These are phyloP conservation scores for Neonectria neomacrospora DNA, from an alignment of 2,329 filamentous ascomycete species.

Conservation along the genomic window DNA sequence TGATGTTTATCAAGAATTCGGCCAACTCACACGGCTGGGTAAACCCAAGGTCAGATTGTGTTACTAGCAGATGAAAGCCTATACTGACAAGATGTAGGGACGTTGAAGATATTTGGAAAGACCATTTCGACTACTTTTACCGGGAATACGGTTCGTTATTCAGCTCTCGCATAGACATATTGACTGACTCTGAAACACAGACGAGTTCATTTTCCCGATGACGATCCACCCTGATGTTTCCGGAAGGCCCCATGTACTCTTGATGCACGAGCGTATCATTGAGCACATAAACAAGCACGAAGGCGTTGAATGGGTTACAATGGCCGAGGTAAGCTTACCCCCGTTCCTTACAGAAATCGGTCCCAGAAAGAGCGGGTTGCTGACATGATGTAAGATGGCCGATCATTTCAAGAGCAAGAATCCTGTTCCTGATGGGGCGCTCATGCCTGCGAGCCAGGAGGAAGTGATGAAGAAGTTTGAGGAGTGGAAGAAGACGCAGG, in stretches of 20 bases:
- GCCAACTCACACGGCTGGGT: constrained; percentile 71
- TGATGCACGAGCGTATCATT: constrained; percentile 76
- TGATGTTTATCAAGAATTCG: constrained; percentile 77
- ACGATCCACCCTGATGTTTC: constrained; percentile 81
- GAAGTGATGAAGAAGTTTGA: constrained; percentile 35
- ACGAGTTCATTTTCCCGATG: constrained; percentile 81
- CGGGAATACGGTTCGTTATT: constrained; percentile 66
- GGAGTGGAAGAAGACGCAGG: constrained; percentile 32
- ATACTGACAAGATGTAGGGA: constrained; percentile 46
- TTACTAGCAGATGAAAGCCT: not conserved
- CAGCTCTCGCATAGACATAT: no score
- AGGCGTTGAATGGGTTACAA: constrained; percentile 74
- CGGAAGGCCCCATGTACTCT: constrained; percentile 75
- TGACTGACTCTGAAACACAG: not conserved
- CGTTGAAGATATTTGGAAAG: constrained; percentile 72
- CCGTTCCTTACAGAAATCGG: no score
- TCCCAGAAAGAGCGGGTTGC: not conserved
- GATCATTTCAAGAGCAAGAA: constrained; percentile 78
- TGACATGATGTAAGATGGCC: constrained; percentile 57
- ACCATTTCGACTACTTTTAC: constrained; percentile 79
- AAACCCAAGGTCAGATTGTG: constrained; percentile 51
- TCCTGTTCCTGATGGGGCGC: constrained; percentile 63
- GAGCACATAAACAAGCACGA: constrained; percentile 73
- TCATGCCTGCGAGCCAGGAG: constrained; percentile 64
- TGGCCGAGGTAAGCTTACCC: constrained; percentile 61